Conservation (phyloP, 2,329 filamentous ascomycete genomes). For the Orbilia oligospora region DNA sequence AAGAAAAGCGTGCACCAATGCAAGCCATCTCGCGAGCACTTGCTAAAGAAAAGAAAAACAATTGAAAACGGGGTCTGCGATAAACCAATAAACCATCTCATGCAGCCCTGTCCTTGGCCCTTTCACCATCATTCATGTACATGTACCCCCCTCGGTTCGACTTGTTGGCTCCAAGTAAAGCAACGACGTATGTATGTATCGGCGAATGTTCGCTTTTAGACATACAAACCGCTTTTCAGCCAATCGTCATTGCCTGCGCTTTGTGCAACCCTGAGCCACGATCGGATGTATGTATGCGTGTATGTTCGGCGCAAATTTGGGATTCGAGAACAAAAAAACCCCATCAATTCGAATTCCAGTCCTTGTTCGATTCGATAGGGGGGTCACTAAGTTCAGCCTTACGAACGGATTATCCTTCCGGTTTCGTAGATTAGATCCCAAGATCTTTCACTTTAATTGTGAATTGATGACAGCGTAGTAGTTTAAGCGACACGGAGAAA, state of each 20-base stretch:
- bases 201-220: slow-evolving; percentile 39
- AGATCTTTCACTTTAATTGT: background rate
- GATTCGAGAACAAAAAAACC: slow-evolving; percentile 36
- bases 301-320: background rate
- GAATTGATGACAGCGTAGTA: background rate
- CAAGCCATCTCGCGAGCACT: slow-evolving; percentile 50
- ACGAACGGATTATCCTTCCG: slow-evolving; percentile 19
- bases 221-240: background rate
- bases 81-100: slow-evolving; percentile 5
- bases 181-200: too few species aligned
- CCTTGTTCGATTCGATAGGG: background rate
- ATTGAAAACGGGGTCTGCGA: background rate
- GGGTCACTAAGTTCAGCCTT: slow-evolving; percentile 36
- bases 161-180: background rate
- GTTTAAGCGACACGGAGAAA: slow-evolving; percentile 16
- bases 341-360: too few species aligned
- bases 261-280: slow-evolving; percentile 32
- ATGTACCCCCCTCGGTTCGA: slow-evolving; percentile 31
- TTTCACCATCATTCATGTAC: background rate
- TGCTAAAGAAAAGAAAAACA: background rate
- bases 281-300: background rate
- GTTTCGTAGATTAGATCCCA: background rate
- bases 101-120: slow-evolving; percentile 13
- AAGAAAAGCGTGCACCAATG: slow-evolving; percentile 30
- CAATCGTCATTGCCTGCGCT: slow-evolving; percentile 6